phyloP scores from a whole-genome alignment of 2,329 filamentous ascomycete genomes.

The Colletotrichum sansevieriae region DNA sequence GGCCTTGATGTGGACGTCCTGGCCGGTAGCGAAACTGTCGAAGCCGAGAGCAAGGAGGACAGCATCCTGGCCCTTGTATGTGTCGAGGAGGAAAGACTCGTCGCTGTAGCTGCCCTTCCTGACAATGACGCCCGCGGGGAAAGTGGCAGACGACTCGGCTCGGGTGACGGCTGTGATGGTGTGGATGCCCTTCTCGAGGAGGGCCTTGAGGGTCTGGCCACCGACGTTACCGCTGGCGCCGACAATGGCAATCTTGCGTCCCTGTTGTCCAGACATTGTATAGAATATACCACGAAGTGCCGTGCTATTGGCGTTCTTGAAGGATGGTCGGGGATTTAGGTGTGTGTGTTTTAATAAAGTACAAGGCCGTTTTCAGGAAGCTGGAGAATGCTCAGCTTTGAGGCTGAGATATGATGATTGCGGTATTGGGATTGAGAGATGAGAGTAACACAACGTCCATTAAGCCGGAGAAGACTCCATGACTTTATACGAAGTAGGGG shows the following conservation, averaged over 20 bases:
- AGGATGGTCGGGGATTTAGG: not conserved
- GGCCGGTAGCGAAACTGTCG: constrained; percentile 51
- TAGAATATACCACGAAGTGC: not conserved
- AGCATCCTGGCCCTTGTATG: constrained; percentile 51
- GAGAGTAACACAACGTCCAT: not conserved
- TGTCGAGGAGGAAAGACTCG: constrained; percentile 47
- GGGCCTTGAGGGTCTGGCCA: constrained; percentile 51
- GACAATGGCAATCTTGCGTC: constrained; percentile 48
- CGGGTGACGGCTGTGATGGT: constrained; percentile 64
- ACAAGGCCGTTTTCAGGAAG: not conserved
- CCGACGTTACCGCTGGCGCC: constrained; percentile 55
- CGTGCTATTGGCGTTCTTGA: not conserved
- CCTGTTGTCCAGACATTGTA: constrained; percentile 30
- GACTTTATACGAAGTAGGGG: not conserved
- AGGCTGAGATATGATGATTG: not conserved
- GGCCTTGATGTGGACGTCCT: constrained; percentile 63
- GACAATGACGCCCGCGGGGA: constrained; percentile 56
- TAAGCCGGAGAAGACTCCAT: not conserved
- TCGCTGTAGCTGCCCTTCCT: constrained; percentile 62
- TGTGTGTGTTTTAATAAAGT: not conserved
- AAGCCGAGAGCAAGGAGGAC: constrained; percentile 46
- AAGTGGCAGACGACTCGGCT: constrained; percentile 53
- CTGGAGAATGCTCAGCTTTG: constrained; percentile 1
- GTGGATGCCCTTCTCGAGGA: constrained; percentile 60
- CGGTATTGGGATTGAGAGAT: not conserved